A percentile compares a stretch with the other conserved stretches of the same genome.
Conservation (phyloP, 2,329 filamentous ascomycete genomes). For the Stagonosporopsis tanaceti region DNA sequence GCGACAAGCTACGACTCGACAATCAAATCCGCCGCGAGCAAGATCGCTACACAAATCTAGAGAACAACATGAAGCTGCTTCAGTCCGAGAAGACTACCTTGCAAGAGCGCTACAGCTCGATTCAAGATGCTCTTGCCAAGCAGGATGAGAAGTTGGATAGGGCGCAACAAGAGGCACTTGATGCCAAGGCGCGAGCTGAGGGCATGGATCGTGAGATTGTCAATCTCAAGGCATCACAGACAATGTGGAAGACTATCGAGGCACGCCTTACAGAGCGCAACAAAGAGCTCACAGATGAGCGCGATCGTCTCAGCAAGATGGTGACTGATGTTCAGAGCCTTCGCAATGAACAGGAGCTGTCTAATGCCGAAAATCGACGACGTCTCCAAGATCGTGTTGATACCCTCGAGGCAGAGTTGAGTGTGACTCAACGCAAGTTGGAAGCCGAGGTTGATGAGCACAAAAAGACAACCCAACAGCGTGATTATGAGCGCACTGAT, state of each 20-base stretch:
- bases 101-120: conserved; percentile 78
- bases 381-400: conserved; percentile 82
- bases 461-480: conserved; percentile 81
- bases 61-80: conserved; percentile 83
- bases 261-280: conserved; percentile 88
- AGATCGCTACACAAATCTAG: conserved; percentile 87
- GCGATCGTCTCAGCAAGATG: conserved; percentile 80
- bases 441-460: conserved; percentile 82
- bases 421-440: conserved; percentile 80
- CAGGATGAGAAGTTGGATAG: conserved; percentile 92
- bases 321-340: conserved; percentile 86
- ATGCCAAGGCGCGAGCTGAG: conserved; percentile 81
- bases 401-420: conserved; percentile 78
- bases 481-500: conserved; percentile 90
- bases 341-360: conserved; percentile 88
- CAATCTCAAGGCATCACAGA: conserved; percentile 94
- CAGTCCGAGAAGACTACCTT: conserved; percentile 86
- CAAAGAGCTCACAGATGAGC: conserved; percentile 82
- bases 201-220: conserved; percentile 89
- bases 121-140: conserved; percentile 85
- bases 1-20: conserved; percentile 78
- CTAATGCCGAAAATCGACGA: conserved; percentile 81
- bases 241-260: conserved; percentile 93
- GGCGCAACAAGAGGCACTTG: conserved; percentile 90
- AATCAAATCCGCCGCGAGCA: conserved; percentile 83